These are phyloP conservation scores for Aspergillus novoparasiticus DNA, from an alignment of 2,329 filamentous ascomycete species.

Conservation along the genomic window DNA sequence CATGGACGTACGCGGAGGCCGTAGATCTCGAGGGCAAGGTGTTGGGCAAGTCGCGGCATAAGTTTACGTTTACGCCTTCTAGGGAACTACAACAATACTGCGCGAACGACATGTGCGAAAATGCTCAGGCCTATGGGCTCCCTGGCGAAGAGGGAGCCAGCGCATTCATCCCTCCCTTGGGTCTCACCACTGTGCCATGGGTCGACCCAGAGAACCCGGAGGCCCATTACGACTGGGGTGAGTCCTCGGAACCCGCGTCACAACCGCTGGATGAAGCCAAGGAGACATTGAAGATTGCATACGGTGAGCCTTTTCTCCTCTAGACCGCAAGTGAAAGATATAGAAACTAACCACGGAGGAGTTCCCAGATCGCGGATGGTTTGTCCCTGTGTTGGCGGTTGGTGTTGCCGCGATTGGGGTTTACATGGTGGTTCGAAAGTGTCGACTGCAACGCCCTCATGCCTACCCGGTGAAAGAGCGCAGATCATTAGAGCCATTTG, in stretches of 20 bases:
- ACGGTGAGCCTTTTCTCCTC: slow-evolving; percentile 14
- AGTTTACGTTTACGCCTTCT: slow-evolving; percentile 42
- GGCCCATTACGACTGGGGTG: slow-evolving; percentile 20
- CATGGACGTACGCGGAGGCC: slow-evolving; percentile 40
- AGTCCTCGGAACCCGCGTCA: neutral
- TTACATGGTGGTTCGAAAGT: slow-evolving; percentile 15
- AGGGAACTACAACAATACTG: slow-evolving; percentile 36
- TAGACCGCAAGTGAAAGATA: neutral
- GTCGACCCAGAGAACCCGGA: slow-evolving; percentile 31
- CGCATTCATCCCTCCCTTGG: slow-evolving; percentile 33
- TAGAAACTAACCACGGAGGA: neutral
- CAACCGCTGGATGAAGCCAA: slow-evolving; percentile 1
- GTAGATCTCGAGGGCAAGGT: slow-evolving; percentile 34
- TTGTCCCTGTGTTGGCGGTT: slow-evolving; percentile 16
- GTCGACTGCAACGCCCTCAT: slow-evolving; percentile 12
- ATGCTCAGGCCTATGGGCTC: slow-evolving; percentile 32
- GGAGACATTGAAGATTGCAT: slow-evolving; percentile 3
- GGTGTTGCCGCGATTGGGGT: slow-evolving; percentile 12
- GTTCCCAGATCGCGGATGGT: slow-evolving; percentile 15
- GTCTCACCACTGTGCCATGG: slow-evolving; percentile 38
- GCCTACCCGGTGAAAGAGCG: slow-evolving; percentile 5
- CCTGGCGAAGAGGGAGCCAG: slow-evolving; percentile 30
- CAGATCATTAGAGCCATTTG: slow-evolving; percentile 19
- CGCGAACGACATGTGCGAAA: slow-evolving; percentile 30
- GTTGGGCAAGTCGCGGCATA: slow-evolving; percentile 35